Conservation (phyloP, 1,139 yeast genomes). For the Geotrichum phurueaensis region DNA sequence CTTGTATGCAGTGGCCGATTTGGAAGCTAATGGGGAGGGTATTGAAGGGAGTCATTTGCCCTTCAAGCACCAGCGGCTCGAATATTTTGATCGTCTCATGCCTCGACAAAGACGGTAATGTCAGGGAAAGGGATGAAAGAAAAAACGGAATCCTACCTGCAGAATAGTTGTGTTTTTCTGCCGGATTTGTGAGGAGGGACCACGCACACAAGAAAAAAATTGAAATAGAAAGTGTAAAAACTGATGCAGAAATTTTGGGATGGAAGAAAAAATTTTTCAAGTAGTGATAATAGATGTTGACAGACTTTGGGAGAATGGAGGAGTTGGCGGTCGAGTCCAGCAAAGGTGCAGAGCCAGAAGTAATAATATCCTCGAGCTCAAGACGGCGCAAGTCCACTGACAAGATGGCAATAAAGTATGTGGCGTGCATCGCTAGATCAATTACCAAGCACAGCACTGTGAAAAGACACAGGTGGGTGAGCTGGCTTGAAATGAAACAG, state of each 20-base stretch:
- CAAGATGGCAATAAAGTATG: constrained; percentile 59
- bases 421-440: constrained; percentile 54
- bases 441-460: constrained; percentile 43
- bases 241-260: constrained; percentile 15
- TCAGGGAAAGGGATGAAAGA: constrained; percentile 9
- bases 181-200: constrained; percentile 9
- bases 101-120: constrained; percentile 6
- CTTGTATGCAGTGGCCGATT: constrained; percentile 11
- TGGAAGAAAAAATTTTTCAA: constrained; percentile 10
- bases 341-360: constrained; percentile 1
- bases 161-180: constrained; percentile 11
- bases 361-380: constrained; percentile 50
- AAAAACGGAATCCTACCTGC: constrained; percentile 16
- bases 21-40: constrained; percentile 1
- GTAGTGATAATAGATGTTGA: constrained; percentile 6
- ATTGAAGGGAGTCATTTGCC: neutral
- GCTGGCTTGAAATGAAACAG: constrained; percentile 23
- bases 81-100: constrained; percentile 7
- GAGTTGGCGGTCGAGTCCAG: neutral
- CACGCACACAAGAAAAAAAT: constrained; percentile 8
- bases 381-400: constrained; percentile 60
- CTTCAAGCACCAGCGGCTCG: constrained; percentile 17
- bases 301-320: constrained; percentile 4
- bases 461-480: constrained; percentile 39
- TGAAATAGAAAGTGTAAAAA: constrained; percentile 1